A percentile compares a stretch with the other conserved stretches of the same genome.
phyloP scores from a whole-genome alignment of 257 asterid genomes.

The Thymus quinquecostatus region DNA sequence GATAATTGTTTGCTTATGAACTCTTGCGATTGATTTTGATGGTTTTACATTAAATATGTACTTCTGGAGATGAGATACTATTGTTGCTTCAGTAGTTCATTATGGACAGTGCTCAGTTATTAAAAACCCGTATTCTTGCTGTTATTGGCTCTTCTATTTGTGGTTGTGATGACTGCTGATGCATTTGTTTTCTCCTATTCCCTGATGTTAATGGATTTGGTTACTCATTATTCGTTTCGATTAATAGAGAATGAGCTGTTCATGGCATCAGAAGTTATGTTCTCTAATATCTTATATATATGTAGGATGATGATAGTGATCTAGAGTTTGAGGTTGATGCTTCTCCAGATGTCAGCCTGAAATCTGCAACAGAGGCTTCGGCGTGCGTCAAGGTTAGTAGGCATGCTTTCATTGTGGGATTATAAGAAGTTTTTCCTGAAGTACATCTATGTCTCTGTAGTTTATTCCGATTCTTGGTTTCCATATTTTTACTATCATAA shows the following conservation, averaged over 20 bases:
- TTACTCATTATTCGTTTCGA: not conserved
- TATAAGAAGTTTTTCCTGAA: not conserved
- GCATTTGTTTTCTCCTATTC: not conserved
- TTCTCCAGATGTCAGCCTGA: slow-evolving; percentile 63
- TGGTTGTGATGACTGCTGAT: not conserved
- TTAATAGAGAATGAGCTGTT: slow-evolving; percentile 7
- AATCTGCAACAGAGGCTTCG: slow-evolving; percentile 71
- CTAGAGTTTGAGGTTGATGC: slow-evolving; percentile 71
- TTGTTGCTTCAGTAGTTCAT: not conserved
- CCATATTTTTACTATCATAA: slow-evolving; percentile 1
- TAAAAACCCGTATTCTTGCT: not conserved
- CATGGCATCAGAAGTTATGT: not conserved
- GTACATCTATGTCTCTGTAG: slow-evolving; percentile 12
- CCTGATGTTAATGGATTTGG: slow-evolving; percentile 7
- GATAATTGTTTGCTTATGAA: not conserved
- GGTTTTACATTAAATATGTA: not conserved
- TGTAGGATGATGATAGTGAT: slow-evolving; percentile 92
- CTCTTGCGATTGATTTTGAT: not conserved
- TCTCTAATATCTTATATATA: slow-evolving; percentile 22
- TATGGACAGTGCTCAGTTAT: too few species aligned
- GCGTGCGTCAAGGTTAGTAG: slow-evolving; percentile 70
- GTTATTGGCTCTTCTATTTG: not conserved
- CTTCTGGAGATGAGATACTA: not conserved
- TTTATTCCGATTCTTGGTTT: slow-evolving; percentile 24
- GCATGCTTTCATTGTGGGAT: slow-evolving; percentile 1